Conservation (phyloP, 1,284 basidiomycete genomes). For the Tilletia indica region DNA sequence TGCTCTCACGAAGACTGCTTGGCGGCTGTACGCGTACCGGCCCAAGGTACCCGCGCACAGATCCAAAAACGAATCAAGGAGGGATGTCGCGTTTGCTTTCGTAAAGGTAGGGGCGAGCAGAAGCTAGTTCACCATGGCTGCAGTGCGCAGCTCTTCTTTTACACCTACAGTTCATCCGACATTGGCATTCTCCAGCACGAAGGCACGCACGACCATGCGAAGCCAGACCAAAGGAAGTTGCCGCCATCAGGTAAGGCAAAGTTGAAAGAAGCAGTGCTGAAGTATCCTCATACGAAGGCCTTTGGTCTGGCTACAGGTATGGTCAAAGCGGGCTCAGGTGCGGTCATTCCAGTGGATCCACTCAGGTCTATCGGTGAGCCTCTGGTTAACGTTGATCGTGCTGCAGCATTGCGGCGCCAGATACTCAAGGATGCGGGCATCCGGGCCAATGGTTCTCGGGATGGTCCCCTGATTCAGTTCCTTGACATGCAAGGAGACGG, state of each 20-base stretch:
- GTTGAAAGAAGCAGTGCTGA: background rate
- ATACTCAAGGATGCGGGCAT: background rate
- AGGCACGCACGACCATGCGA: no score
- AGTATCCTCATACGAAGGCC: background rate
- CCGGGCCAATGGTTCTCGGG: constrained; percentile 6
- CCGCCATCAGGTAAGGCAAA: background rate
- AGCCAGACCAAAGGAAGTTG: background rate
- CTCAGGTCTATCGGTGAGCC: background rate
- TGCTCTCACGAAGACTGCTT: no score
- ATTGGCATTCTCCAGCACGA: no score
- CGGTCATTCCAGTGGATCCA: background rate
- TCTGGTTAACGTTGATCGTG: background rate
- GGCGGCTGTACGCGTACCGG: no score
- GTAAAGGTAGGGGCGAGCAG: no score
- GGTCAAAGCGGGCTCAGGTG: background rate
- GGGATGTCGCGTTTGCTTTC: no score
- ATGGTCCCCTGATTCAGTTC: background rate
- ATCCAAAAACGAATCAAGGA: no score
- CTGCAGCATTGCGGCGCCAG: background rate
- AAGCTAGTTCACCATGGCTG: background rate
- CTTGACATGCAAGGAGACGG: background rate
- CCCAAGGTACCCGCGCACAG: no score
- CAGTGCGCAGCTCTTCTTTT: background rate
- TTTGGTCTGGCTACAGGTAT: background rate
- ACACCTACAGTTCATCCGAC: background rate